Evolutionary conservation across 202 grass and related monocot species (phyloP).

Genomic region (Tripidium arundinaceum): DNA sequence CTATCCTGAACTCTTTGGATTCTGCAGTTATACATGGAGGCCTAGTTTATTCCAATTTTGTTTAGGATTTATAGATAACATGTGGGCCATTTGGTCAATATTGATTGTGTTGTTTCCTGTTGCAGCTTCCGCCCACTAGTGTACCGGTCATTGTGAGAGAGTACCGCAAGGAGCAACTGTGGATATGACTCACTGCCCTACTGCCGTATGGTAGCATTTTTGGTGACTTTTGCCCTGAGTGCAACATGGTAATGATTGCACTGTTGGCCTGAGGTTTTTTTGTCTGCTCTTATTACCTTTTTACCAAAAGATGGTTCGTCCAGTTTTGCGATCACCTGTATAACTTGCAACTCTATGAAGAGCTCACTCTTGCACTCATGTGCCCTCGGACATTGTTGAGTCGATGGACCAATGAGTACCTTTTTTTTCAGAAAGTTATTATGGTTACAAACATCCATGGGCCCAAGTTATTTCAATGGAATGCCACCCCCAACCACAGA

Average conservation of each 20-base stretch:
- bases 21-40: not conserved
- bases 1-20: not conserved
- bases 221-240: slow-evolving; percentile 18
- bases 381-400: not conserved
- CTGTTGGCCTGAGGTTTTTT: not conserved
- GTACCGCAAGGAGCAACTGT: slow-evolving; percentile 63
- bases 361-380: not conserved
- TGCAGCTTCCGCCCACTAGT: slow-evolving; percentile 77
- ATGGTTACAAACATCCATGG: not conserved
- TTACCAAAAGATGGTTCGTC: slow-evolving; percentile 15
- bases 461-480: not conserved
- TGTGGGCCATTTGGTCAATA: not conserved
- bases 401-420: not conserved
- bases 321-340: slow-evolving; percentile 34
- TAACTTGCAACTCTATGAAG: slow-evolving; percentile 31
- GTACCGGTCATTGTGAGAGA: slow-evolving; percentile 76
- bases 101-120: not conserved
- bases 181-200: slow-evolving; percentile 47
- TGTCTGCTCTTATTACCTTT: slow-evolving; percentile 9
- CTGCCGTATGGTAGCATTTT: slow-evolving; percentile 19
- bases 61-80: not conserved
- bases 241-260: slow-evolving; percentile 13
- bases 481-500: not conserved
- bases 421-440: not conserved
- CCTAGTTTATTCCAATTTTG: not conserved